Base-by-base conservation (phyloP, 257 asterid genomes). In the Ehretia macrophylla region DNA sequence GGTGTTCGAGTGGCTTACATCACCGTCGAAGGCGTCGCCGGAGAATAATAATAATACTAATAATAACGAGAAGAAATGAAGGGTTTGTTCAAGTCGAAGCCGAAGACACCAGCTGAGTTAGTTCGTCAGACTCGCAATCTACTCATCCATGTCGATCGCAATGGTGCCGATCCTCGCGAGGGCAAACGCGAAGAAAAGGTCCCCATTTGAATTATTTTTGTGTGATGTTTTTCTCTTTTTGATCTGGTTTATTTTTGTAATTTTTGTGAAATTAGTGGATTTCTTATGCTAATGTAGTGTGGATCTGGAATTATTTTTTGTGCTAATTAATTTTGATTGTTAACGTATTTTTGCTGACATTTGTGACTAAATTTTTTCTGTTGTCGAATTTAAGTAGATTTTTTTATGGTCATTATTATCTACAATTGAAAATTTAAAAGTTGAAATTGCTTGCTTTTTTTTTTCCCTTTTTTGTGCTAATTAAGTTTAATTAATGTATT, bases 101-200 rank as follows among this genome's bases (percentile, higher is more conserved):
- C 96, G 0, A 86, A 71, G 76, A 89, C 96, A 14, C 96, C 97
- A 1, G 87, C 67, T 52, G 97, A 93, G 81, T 32, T 86, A 59
- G 99, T 93, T 54, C 81, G 97, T 11, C 95, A 77, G 65, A 65
- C 97, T 14, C 94, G 99, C 40, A 97, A 93, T 70, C 90, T 89
- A 32, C 99, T 93, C 71, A 50, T 85, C 55, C 77, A 74, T 16
- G 69, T 49, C 13, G 92, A 89, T 62, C 79, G 74, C 10, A 79
- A 74, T 20, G 78, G 51, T 16, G 57, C 71, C 11, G 96, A 88
- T 45, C 51, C 75, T 32, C 85, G 85, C 65, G 99, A 86, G 64
- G 73, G 72, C 75, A 91, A 93, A 67, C 95, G 94, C 22, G 97
- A 89, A 3, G 99, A 89, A 32, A 88, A 88, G 95, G 95, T 47